phyloP scores from a whole-genome alignment of 257 asterid genomes.

The Solanum bulbocastanum region DNA sequence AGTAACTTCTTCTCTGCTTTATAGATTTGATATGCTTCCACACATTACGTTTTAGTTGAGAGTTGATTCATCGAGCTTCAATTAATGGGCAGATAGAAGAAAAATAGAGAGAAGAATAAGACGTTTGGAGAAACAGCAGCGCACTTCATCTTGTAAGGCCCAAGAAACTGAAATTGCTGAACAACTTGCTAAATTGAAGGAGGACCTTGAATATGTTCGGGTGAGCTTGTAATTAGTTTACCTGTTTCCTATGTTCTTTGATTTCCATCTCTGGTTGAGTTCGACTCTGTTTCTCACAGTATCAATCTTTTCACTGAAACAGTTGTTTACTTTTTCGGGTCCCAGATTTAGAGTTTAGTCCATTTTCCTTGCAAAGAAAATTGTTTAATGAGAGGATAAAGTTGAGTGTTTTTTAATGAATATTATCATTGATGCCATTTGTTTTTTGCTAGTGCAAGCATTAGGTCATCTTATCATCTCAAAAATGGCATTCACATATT shows the following conservation, averaged over 20 bases:
- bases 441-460: not conserved
- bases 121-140: slow-evolving; percentile 85
- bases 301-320: not conserved
- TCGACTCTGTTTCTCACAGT: not conserved
- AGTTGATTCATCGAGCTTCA: not conserved
- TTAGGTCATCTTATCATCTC: not conserved
- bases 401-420: not conserved
- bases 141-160: slow-evolving; percentile 44
- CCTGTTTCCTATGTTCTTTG: not conserved
- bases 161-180: slow-evolving; percentile 57
- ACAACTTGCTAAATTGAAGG: slow-evolving; percentile 68
- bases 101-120: slow-evolving; percentile 74
- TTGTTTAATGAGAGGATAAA: not conserved
- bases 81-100: slow-evolving; percentile 61
- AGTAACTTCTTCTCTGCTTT: not conserved
- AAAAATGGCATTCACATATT: not conserved
- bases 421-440: not conserved
- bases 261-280: not conserved
- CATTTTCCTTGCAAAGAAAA: not conserved
- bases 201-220: slow-evolving; percentile 93
- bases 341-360: not conserved
- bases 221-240: slow-evolving; percentile 27
- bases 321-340: not conserved
- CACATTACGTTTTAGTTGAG: not conserved
- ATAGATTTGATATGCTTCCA: not conserved